Conservation (phyloP, 305 asterid species). For the Rubia tinctorum region DNA sequence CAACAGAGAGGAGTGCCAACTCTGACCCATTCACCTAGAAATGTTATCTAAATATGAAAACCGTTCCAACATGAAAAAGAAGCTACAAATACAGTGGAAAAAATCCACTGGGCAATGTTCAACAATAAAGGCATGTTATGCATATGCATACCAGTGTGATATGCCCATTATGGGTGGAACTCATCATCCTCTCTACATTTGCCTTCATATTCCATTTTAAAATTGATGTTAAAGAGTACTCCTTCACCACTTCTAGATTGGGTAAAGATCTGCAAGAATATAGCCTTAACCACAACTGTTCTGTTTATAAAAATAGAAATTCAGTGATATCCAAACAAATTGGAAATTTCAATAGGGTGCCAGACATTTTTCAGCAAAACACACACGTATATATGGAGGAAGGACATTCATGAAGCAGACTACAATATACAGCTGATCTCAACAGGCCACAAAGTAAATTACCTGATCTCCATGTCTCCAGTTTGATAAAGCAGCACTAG, state of each 20-base stretch:
- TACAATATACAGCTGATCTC: neutral
- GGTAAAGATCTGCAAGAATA: constrained; percentile 78
- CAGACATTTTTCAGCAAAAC: neutral
- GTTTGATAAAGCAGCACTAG: constrained; percentile 62
- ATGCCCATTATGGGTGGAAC: constrained; percentile 59
- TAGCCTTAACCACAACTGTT: constrained; percentile 11
- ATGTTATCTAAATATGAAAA: constrained; percentile 17
- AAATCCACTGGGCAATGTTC: neutral
- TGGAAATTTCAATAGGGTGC: constrained; percentile 1
- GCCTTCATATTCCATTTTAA: constrained; percentile 83
- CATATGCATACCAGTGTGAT: constrained; percentile 54
- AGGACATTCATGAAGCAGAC: neutral
- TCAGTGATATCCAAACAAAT: neutral
- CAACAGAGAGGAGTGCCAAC: constrained; percentile 69
- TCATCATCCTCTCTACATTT: constrained; percentile 67
- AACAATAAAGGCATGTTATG: neutral
- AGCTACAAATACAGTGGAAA: neutral
- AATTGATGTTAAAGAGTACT: constrained; percentile 53
- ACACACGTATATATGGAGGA: neutral
- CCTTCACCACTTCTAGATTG: constrained; percentile 68
- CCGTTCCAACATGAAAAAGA: constrained; percentile 8
- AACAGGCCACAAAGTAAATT: constrained; percentile 12
- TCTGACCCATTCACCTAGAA: constrained; percentile 71
- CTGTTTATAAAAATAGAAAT: neutral
- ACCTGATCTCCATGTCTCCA: constrained; percentile 87